These are phyloP conservation scores for Aegilops bicornis DNA, from an alignment of 176 grass and related monocot species.

Conservation along the genomic window DNA sequence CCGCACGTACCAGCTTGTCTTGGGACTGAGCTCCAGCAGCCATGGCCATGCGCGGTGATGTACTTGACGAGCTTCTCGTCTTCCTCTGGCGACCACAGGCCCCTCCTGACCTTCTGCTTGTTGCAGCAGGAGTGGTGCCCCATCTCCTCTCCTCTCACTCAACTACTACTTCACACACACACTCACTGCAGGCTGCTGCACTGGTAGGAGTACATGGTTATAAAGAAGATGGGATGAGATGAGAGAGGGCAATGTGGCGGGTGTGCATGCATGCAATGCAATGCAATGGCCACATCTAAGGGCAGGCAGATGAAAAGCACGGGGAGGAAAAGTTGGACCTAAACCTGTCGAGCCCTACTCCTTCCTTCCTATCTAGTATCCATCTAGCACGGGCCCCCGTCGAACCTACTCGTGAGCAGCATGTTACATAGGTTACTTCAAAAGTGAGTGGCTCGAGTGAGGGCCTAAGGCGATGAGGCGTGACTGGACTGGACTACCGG, in stretches of 20 bases:
- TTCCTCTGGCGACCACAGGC: slow-evolving; percentile 98
- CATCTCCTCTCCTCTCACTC: slow-evolving; percentile 54
- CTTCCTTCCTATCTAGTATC: too few relatives aligned
- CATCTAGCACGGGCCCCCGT: slow-evolving; percentile 1
- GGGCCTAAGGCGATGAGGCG: slow-evolving; percentile 5
- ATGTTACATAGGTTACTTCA: slow-evolving; percentile 54
- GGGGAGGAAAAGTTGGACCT: slow-evolving; percentile 35
- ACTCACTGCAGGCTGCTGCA: not conserved
- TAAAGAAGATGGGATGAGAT: slow-evolving; percentile 35
- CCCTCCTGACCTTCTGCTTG: slow-evolving; percentile 97
- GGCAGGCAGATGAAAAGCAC: slow-evolving; percentile 49
- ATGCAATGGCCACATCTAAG: slow-evolving; percentile 20
- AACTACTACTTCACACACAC: not conserved
- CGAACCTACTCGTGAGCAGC: slow-evolving; percentile 33
- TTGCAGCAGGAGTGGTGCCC: slow-evolving; percentile 99
- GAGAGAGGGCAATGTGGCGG: not conserved
- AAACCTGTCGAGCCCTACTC: slow-evolving; percentile 25
- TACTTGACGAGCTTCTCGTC: slow-evolving; percentile 93
- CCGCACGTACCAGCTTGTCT: slow-evolving; percentile 56
- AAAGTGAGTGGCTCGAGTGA: slow-evolving; percentile 46
- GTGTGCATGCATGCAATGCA: slow-evolving; percentile 13
- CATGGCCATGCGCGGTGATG: slow-evolving; percentile 87
- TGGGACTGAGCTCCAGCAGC: slow-evolving; percentile 99
- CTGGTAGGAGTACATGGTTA: slow-evolving; percentile 19
- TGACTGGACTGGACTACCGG: not conserved